A percentile compares a stretch with the other conserved stretches of the same genome.
phyloP scores from a whole-genome alignment of 2,329 filamentous ascomycete genomes.

The Epichloe aotearoae region DNA sequence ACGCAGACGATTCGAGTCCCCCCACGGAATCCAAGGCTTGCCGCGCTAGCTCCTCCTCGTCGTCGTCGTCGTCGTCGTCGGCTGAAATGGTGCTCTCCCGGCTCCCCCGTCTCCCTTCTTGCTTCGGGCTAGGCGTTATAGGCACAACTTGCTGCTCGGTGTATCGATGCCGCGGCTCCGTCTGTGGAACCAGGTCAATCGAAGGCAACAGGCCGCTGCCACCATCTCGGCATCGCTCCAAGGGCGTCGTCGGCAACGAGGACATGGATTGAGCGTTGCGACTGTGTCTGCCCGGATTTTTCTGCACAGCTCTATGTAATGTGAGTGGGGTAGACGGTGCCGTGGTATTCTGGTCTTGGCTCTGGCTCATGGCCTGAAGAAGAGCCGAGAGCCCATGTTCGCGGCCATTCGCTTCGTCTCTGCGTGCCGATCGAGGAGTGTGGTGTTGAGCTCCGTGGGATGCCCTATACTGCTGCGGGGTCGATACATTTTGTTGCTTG shows the following conservation, averaged over 20 bases:
- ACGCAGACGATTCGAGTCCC: slow-evolving; percentile 24
- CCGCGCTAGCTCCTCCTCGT: slow-evolving; percentile 43
- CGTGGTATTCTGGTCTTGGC: slow-evolving; percentile 39
- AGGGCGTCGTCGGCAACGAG: slow-evolving; percentile 68
- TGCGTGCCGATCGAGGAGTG: slow-evolving; percentile 26
- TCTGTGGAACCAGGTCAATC: slow-evolving; percentile 47
- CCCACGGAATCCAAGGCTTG: slow-evolving; percentile 40
- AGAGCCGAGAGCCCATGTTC: slow-evolving; percentile 63
- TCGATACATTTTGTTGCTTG: slow-evolving; percentile 30
- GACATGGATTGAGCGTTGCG: slow-evolving; percentile 74
- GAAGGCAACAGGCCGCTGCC: slow-evolving; percentile 46
- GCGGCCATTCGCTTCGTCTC: slow-evolving; percentile 17
- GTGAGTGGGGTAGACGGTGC: slow-evolving; percentile 57
- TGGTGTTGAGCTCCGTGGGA: slow-evolving; percentile 35
- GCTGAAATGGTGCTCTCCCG: slow-evolving; percentile 78
- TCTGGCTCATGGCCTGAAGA: slow-evolving; percentile 67
- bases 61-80: slow-evolving; percentile 38
- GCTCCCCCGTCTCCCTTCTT: slow-evolving; percentile 47
- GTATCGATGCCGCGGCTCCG: slow-evolving; percentile 39
- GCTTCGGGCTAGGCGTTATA: slow-evolving; percentile 29
- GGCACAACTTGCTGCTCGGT: slow-evolving; percentile 24
- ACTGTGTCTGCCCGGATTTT: slow-evolving; percentile 48
- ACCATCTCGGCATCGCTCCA: slow-evolving; percentile 34
- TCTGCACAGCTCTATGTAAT: slow-evolving; percentile 30
- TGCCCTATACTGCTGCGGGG: slow-evolving; percentile 31